Conservation (phyloP, 345 rosid genomes). For the Rhodamnia argentea region DNA sequence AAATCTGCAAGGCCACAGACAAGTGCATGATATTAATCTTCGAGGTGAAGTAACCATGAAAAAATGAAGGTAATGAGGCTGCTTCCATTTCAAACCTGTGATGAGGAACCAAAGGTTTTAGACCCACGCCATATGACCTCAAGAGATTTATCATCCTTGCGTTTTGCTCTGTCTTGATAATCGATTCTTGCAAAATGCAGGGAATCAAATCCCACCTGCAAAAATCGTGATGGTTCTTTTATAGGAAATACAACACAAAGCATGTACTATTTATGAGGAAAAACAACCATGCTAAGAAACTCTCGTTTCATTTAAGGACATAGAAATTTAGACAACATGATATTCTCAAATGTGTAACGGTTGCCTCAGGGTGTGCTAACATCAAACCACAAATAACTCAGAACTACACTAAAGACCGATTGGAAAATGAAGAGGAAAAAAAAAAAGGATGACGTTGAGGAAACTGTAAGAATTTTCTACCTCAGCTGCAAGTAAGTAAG, state of each 20-base stretch:
- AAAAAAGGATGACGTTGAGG: background rate
- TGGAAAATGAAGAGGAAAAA: background rate
- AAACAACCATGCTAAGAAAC: background rate
- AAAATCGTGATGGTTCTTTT: background rate
- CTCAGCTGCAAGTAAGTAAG: conserved; percentile 77
- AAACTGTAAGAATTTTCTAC: conserved; percentile 1
- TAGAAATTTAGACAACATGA: background rate
- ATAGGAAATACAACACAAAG: background rate
- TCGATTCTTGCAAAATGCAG: conserved; percentile 84
- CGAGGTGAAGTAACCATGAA: background rate
- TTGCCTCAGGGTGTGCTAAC: background rate
- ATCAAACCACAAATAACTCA: background rate
- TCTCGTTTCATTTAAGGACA: background rate
- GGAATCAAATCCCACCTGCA: conserved; percentile 81
- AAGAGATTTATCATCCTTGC: conserved; percentile 51
- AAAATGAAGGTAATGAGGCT: background rate
- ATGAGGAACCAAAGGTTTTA: conserved; percentile 67
- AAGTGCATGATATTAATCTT: background rate
- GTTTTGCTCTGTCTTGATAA: conserved; percentile 75
- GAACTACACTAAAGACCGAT: background rate
- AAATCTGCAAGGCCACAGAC: conserved; percentile 37
- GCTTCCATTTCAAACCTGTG: conserved; percentile 37
- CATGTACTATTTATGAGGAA: background rate
- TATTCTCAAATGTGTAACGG: background rate
- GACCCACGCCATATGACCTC: conserved; percentile 92